Base-by-base conservation (phyloP, 1,284 basidiomycete genomes). In the Boletus nobilissimus region DNA sequence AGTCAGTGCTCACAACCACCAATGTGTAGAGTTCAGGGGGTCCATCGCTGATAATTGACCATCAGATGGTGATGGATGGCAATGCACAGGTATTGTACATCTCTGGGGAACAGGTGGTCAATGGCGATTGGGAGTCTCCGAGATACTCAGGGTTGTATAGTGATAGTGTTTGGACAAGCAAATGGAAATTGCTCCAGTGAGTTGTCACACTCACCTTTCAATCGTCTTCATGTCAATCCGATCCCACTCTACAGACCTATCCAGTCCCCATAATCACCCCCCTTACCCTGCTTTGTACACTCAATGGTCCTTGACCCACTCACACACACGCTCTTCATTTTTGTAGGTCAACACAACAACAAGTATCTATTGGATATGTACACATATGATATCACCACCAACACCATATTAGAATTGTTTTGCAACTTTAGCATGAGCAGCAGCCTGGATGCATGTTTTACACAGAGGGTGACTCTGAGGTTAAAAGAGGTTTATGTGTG, bases 31-130 rank as follows among this genome's bases (percentile, higher is more conserved):
- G 87, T 7, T 88, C 90, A 14, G 92, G 92, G 19, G 95, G 95
- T 2, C 95, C 95, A 11, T 92, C 93, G 5, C 87, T 96, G 51
- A 88, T 96, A 71, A 95, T 93, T 80, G 96, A 96, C 83, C 95
- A 96, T 82, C 94, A 95, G 83, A 94, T 97, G 91, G 92, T 89
- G 57, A 91, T 96, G 79, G 95, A 96, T 81, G 89, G 90, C 39
- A 92, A 94, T 29, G 87, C 90, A 2, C 94, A 95, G 83, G 89
- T 92, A 26, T 84, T 97, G 32, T 97, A 96, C 57, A 69, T 22
- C 34, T 32, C n/a, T 80, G 96, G 96, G 19, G 96, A 95, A n/a
- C n/a, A n/a, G n/a, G n/a, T n/a, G n/a, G n/a, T n/a, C n/a, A n/a
- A n/a, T n/a, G n/a, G n/a, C n/a, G n/a, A n/a, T n/a, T n/a, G n/a